Base-by-base conservation (phyloP, 345 rosid genomes). In the Boechera retrofracta region DNA sequence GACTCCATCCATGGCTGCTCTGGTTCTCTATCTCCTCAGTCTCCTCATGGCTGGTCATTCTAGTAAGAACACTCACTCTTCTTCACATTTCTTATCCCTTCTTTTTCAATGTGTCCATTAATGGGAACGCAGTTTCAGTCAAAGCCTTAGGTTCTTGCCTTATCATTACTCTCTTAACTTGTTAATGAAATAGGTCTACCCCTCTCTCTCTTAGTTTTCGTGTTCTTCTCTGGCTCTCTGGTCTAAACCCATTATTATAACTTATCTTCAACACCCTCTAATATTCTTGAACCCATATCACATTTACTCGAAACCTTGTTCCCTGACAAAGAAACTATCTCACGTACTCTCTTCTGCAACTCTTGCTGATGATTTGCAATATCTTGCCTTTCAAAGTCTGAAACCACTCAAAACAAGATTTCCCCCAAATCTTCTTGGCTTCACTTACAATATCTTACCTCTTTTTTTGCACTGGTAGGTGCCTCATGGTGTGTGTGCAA, bases 401-500 rank as follows among this genome's bases (percentile, higher is more conserved):
- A 21, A 21, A 21, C 24, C 24, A 21, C 24, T 21, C 24, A 21
- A 21, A 21, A 21, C 24, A 21, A 21, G 24, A 21, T 21, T 21
- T 21, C 24, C 24, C 24, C 24, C 24, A 21, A 21, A 21, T 21
- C 24, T 1, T 21, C 24, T 21, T 21, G 24, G 24, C 24, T 21
- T 21, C 24, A 21, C 24, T 21, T 21, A 21, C 10, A 55, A 6
- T 3, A 31, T 56, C 21, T 32, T 35, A 28, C 18, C 33, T 5
- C 36, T 42, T 28, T 28, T 45, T 76, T 6, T 61, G 15, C 5
- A 39, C 54, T 68, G 54, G 33, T 68, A 89, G 96, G 84, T 70
- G 91, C 88, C 33, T 56, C 86, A 47, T 92, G 98, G 98, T 95
- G 99, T 78, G 89, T 89, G 48, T 95, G 99, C 94, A 95, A 91